Percentiles rank a stretch among this genome's conserved stretches.
Conservation (phyloP, 2,329 filamentous ascomycete genomes). For the Aspergillus quadricinctus region DNA sequence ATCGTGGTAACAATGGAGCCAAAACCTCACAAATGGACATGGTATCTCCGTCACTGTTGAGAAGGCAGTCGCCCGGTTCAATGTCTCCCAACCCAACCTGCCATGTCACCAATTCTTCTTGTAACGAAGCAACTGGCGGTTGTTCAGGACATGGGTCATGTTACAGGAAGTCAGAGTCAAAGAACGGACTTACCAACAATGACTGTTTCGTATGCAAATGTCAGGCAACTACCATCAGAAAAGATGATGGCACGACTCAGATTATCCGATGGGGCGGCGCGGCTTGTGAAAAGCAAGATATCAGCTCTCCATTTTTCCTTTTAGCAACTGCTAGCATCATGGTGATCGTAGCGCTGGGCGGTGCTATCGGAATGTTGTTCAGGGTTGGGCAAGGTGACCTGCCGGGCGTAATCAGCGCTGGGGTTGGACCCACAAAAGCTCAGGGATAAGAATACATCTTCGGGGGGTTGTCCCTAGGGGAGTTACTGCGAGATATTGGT, state of each 20-base stretch:
- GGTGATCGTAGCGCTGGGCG: slow-evolving; percentile 63
- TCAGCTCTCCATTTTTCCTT: slow-evolving; percentile 85
- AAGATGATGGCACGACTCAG: slow-evolving; percentile 49
- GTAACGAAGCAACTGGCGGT: slow-evolving; percentile 64
- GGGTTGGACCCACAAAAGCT: slow-evolving; percentile 66
- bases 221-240: slow-evolving; percentile 51
- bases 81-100: slow-evolving; percentile 64
- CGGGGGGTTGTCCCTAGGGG: neutral
- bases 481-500: neutral
- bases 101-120: slow-evolving; percentile 66
- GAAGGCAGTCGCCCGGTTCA: slow-evolving; percentile 22
- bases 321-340: slow-evolving; percentile 70
- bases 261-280: slow-evolving; percentile 76
- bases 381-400: slow-evolving; percentile 81
- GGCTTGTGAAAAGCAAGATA: slow-evolving; percentile 85
- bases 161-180: slow-evolving; percentile 57
- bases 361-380: slow-evolving; percentile 74
- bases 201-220: slow-evolving; percentile 80
- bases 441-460: slow-evolving; percentile 32
- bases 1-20: slow-evolving; percentile 2
- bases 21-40: slow-evolving; percentile 3
- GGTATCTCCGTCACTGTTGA: neutral
- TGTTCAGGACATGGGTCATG: slow-evolving; percentile 83
- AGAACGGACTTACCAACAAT: slow-evolving; percentile 30
- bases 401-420: slow-evolving; percentile 92